Conservation (phyloP, 805 yeast species). For the Monosporozyma solicola region DNA sequence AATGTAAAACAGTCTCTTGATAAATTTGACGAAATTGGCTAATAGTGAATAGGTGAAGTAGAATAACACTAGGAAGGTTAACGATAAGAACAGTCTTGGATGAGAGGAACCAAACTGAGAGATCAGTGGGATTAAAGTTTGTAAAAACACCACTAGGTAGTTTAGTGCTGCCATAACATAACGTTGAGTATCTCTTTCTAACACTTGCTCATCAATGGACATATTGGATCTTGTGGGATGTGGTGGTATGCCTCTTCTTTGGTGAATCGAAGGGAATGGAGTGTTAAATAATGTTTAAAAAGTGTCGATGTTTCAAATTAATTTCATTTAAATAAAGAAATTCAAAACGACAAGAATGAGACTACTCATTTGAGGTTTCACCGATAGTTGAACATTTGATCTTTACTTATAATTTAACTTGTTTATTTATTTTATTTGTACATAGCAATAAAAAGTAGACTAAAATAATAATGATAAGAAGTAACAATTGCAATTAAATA, state of each 20-base stretch:
- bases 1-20: conserved; percentile 20
- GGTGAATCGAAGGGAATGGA: neutral
- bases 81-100: conserved; percentile 24
- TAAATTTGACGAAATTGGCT: conserved; percentile 22
- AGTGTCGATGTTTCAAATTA: neutral
- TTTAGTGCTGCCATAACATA: conserved; percentile 5
- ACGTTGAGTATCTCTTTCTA: conserved; percentile 4
- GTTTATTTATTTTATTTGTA: neutral
- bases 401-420: neutral
- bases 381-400: too few species aligned
- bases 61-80: conserved; percentile 14
- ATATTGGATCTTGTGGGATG: neutral
- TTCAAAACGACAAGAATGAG: neutral
- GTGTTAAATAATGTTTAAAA: neutral
- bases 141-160: conserved; percentile 9
- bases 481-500: neutral
- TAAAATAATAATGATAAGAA: neutral
- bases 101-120: conserved; percentile 22
- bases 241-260: too few species aligned
- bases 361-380: neutral
- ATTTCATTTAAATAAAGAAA: neutral
- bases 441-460: neutral
- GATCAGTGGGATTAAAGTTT: conserved; percentile 12
- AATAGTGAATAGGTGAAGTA: conserved; percentile 23
- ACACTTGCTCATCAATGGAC: neutral